phyloP scores from a whole-genome alignment of 371 early-diverging fungal genomes.

The Sporodiniella umbellata region DNA sequence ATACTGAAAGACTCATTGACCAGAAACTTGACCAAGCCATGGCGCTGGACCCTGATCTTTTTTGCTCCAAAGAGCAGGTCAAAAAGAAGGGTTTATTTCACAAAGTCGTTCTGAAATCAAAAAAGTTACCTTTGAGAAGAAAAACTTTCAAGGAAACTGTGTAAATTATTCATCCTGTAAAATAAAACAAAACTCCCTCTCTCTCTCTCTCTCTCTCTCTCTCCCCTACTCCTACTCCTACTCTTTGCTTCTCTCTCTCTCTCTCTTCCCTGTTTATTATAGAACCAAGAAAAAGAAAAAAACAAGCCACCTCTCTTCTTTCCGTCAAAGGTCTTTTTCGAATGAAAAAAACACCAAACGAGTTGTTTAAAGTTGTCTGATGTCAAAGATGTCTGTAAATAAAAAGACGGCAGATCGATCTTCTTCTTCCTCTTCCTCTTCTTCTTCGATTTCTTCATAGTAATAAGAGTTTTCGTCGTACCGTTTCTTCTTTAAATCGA shows the following conservation, averaged over 20 bases:
- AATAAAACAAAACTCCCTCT: too few relatives aligned
- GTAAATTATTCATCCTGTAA: too few relatives aligned
- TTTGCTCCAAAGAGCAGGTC: not conserved
- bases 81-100: constrained; percentile 1
- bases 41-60: constrained; percentile 1
- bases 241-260: too few relatives aligned
- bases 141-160: too few relatives aligned
- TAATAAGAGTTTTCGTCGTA: constrained; percentile 8
- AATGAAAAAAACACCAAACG: too few relatives aligned
- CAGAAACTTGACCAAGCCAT: constrained; percentile 15
- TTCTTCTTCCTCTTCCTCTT: constrained; percentile 1
- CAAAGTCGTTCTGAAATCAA: constrained; percentile 7
- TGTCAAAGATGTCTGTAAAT: not conserved
- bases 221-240: too few relatives aligned
- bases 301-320: not conserved
- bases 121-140: constrained; percentile 24
- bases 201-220: too few relatives aligned
- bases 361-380: not conserved
- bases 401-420: not conserved
- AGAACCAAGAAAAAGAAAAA: not conserved
- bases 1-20: constrained; percentile 13
- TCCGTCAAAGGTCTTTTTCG: too few relatives aligned
- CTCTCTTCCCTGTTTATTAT: too few relatives aligned
- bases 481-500: constrained; percentile 16
- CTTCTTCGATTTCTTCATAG: constrained; percentile 4